These are phyloP conservation scores for Fusarium subglutinans DNA, from an alignment of 2,329 filamentous ascomycete species.

Conservation along the genomic window DNA sequence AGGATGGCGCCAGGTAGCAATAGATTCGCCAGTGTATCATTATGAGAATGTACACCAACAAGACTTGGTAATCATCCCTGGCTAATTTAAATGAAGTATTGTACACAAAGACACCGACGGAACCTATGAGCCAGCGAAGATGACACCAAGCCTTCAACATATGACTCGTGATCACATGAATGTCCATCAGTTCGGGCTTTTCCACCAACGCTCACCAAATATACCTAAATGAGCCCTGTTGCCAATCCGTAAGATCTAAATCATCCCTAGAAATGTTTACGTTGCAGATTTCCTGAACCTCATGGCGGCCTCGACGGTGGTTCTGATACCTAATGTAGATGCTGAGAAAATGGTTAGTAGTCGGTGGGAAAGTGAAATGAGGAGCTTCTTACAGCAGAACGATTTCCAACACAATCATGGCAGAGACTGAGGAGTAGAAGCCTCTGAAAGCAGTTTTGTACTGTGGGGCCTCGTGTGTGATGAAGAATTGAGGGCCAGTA, in stretches of 20 bases:
- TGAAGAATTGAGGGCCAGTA: not conserved
- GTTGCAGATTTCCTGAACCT: not conserved
- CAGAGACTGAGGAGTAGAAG: not conserved
- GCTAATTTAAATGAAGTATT: fast-evolving
- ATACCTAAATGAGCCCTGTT: not conserved
- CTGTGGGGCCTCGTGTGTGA: not conserved
- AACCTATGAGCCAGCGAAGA: fast-evolving
- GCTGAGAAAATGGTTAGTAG: not conserved
- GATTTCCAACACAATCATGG: not conserved
- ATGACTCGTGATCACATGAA: fast-evolving
- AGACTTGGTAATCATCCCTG: not conserved
- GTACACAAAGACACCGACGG: not conserved
- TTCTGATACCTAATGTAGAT: not conserved
- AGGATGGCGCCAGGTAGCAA: fast-evolving
- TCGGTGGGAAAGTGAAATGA: not conserved
- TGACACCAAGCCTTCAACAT: fast-evolving
- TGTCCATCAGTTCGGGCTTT: fast-evolving
- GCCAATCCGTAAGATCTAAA: not conserved
- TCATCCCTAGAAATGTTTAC: not conserved
- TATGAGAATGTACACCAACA: not conserved
- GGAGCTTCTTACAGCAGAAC: not conserved
- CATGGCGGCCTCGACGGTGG: not conserved
- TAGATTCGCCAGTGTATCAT: too few species aligned
- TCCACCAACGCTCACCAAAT: not conserved
- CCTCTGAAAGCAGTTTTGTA: not conserved